phyloP scores from a whole-genome alignment of 257 asterid species.

The Capsicum baccatum region DNA sequence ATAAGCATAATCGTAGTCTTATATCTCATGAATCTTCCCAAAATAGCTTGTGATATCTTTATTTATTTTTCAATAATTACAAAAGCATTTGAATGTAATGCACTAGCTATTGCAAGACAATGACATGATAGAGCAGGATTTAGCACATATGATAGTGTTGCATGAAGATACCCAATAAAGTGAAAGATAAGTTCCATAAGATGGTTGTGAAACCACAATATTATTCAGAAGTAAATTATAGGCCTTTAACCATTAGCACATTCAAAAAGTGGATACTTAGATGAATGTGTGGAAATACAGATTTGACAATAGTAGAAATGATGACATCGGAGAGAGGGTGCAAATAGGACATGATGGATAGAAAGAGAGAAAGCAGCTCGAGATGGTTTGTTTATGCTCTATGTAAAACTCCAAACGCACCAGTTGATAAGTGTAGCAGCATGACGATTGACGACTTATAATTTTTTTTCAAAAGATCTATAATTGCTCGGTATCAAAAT shows the following conservation, averaged over 20 bases:
- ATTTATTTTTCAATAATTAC: too few relatives aligned
- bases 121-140: neutral
- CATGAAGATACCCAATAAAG: too few relatives aligned
- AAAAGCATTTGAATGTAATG: neutral
- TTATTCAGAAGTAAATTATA: neutral
- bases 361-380: neutral
- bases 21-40: neutral
- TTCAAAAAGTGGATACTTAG: neutral
- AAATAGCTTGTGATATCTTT: neutral
- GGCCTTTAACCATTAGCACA: neutral
- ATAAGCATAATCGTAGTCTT: neutral
- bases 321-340: neutral
- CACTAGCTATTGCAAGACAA: conserved; percentile 21
- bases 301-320: neutral
- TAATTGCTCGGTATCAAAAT: neutral
- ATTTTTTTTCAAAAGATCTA: neutral
- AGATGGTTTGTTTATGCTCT: neutral
- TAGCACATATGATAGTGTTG: neutral
- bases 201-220: neutral
- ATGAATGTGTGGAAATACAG: neutral
- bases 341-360: neutral
- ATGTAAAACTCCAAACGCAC: neutral
- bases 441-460: neutral
- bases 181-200: neutral
- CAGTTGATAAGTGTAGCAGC: neutral